phyloP scores from a whole-genome alignment of 768 basidiomycete genomes.

The Xerocomellus intermedius region DNA sequence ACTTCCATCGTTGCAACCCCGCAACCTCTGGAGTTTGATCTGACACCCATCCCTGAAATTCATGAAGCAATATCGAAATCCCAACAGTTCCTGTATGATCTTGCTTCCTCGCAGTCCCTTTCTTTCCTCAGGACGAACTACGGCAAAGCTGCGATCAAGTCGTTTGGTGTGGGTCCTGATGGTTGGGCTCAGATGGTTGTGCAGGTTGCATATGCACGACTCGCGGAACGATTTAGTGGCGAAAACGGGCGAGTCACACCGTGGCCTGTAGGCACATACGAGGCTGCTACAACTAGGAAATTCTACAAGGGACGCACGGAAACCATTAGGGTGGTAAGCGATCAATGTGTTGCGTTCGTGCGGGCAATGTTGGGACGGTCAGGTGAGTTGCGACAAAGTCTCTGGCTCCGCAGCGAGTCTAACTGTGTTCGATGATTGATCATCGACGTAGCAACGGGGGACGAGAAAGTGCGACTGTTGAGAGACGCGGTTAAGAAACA shows the following conservation, averaged over 20 bases:
- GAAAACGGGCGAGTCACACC: slow-evolving; percentile 28
- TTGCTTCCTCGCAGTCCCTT: slow-evolving; percentile 64
- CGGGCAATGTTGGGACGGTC: slow-evolving; percentile 61
- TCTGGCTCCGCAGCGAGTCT: background rate
- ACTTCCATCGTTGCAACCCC: slow-evolving; percentile 33
- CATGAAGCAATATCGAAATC: slow-evolving; percentile 54
- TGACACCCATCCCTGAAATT: slow-evolving; percentile 40
- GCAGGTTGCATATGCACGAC: slow-evolving; percentile 82
- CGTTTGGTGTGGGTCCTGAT: slow-evolving; percentile 87
- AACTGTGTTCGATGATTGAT: background rate
- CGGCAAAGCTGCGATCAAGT: slow-evolving; percentile 85
- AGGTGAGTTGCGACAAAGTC: slow-evolving; percentile 21
- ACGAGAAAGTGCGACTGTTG: slow-evolving; percentile 54
- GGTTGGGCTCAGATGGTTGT: slow-evolving; percentile 93
- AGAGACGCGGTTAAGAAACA: slow-evolving; percentile 63
- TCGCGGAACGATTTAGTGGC: slow-evolving; percentile 40
- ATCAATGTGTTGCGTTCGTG: slow-evolving; percentile 78
- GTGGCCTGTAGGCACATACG: slow-evolving; percentile 81
- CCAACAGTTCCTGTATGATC: slow-evolving; percentile 50
- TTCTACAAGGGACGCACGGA: slow-evolving; percentile 92
- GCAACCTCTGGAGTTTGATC: slow-evolving; percentile 60
- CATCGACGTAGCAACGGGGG: slow-evolving; percentile 22
- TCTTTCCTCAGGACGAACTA: slow-evolving; percentile 66
- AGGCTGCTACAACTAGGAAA: slow-evolving; percentile 87
- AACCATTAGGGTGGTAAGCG: slow-evolving; percentile 82